phyloP scores from a whole-genome alignment of 495 filamentous ascomycete genomes.

The Aspergillus egyptiacus region DNA sequence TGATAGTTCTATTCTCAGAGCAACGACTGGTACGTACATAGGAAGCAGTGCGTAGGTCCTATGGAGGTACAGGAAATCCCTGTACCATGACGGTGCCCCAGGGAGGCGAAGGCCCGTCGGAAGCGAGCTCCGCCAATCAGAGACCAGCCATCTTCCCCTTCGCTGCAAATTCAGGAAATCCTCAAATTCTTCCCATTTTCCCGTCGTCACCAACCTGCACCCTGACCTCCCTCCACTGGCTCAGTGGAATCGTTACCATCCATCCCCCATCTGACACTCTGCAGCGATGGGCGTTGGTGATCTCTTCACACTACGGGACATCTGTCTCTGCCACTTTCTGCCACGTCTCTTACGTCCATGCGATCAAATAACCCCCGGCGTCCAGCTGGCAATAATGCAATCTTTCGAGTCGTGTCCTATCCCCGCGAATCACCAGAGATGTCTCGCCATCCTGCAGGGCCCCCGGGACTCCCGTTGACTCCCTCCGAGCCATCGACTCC shows the following conservation, averaged over 20 bases:
- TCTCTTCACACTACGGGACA: background rate
- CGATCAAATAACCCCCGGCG: slow-evolving; percentile 2
- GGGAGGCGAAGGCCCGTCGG: too few species aligned
- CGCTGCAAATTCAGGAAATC: too few species aligned
- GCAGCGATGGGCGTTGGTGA: background rate
- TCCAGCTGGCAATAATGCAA: background rate
- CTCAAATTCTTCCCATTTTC: too few species aligned
- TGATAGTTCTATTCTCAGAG: too few species aligned
- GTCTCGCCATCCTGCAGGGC: background rate
- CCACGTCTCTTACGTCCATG: background rate
- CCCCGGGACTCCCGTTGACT: background rate
- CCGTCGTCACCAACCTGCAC: background rate
- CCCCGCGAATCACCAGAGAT: background rate
- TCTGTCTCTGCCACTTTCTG: background rate
- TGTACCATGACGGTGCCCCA: too few species aligned
- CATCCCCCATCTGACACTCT: background rate
- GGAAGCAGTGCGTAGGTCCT: too few species aligned
- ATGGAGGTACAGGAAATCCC: too few species aligned
- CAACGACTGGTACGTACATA: too few species aligned
- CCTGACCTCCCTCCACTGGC: background rate
- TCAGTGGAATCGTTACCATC: background rate
- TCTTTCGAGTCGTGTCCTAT: slow-evolving; percentile 3
- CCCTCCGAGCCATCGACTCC: background rate
- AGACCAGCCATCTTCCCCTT: too few species aligned
- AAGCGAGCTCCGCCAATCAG: too few species aligned